Evolutionary conservation across 495 filamentous ascomycete genomes (phyloP), one percentile per base, ranked within the genome.

Genomic region (Rhizodiscina lignyota): DNA sequence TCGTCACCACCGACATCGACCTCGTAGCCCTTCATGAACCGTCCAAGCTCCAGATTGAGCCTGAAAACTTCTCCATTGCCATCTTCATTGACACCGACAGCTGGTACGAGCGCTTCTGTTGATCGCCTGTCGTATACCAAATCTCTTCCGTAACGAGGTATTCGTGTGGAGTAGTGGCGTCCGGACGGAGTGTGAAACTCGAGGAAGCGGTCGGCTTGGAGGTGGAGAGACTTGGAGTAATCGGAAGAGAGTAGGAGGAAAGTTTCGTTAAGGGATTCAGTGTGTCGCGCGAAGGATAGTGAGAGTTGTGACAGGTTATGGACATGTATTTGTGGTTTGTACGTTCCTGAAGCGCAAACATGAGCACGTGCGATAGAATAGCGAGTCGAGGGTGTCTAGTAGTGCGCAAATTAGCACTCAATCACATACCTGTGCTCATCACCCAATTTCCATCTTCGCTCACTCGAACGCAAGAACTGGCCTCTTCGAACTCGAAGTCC

Each of bases 371-470:
- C n/a, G n/a, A n/a, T n/a, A n/a, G n/a, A n/a, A n/a, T n/a, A n/a
- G n/a, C n/a, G n/a, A n/a, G n/a, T n/a, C n/a, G n/a, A n/a, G n/a
- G n/a, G n/a, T n/a, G n/a, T n/a, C n/a, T n/a, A n/a, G n/a, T n/a
- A n/a, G n/a, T n/a, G n/a, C n/a, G n/a, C n/a, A n/a, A n/a, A n/a
- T n/a, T n/a, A n/a, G n/a, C n/a, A n/a, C n/a, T n/a, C n/a, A n/a
- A n/a, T 2, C 23, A 67, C 53, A 58, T 71, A 68, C 87, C 89
- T 43, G 87, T 91, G 45, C 83, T 92, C 81, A 96, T 91, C 6
- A 94, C 83, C 82, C 89, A 99, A 49, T 96, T 77, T 23, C 87
- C 86, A 70, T 99, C 91, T 38, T 94, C 89, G 52, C 83, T 92
- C 21, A 83, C 79, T 22, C 83, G 64, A 31, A 99, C 67, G 52